phyloP scores from a whole-genome alignment of 1,284 basidiomycete species.

The Schizophyllum commune region DNA sequence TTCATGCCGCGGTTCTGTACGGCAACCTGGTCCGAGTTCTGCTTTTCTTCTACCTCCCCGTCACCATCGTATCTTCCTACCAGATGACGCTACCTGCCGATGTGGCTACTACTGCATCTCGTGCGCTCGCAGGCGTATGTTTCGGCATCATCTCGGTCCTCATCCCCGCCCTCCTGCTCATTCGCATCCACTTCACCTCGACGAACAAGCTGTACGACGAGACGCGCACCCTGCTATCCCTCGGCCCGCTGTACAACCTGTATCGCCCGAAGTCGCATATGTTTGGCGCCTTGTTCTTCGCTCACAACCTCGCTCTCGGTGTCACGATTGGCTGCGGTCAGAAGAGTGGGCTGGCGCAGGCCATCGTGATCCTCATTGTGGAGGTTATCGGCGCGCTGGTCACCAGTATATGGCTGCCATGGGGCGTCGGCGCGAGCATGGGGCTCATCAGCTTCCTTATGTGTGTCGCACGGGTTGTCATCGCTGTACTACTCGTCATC shows the following conservation, averaged over 20 bases:
- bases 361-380: constrained; percentile 80
- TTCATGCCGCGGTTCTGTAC: constrained; percentile 71
- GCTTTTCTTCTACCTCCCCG: constrained; percentile 87
- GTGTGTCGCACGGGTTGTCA: constrained; percentile 83
- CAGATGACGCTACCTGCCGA: constrained; percentile 60
- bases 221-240: constrained; percentile 81
- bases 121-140: constrained; percentile 66
- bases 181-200: constrained; percentile 70
- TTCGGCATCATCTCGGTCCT: constrained; percentile 77
- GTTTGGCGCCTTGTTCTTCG: constrained; percentile 78
- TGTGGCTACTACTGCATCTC: constrained; percentile 46
- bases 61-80: constrained; percentile 88
- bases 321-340: constrained; percentile 87
- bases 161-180: constrained; percentile 68
- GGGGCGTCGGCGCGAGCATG: constrained; percentile 96
- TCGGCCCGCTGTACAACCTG: constrained; percentile 94
- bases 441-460: constrained; percentile 88
- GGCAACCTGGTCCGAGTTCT: constrained; percentile 90
- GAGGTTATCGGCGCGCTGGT: constrained; percentile 79
- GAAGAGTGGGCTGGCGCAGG: constrained; percentile 83
- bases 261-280: constrained; percentile 89
- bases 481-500: constrained; percentile 85
- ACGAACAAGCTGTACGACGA: constrained; percentile 93
- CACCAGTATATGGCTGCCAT: constrained; percentile 91
- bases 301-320: constrained; percentile 75